These are phyloP conservation scores for Citrullus amarus DNA, from an alignment of 306 rosid genomes.

Conservation along the genomic window DNA sequence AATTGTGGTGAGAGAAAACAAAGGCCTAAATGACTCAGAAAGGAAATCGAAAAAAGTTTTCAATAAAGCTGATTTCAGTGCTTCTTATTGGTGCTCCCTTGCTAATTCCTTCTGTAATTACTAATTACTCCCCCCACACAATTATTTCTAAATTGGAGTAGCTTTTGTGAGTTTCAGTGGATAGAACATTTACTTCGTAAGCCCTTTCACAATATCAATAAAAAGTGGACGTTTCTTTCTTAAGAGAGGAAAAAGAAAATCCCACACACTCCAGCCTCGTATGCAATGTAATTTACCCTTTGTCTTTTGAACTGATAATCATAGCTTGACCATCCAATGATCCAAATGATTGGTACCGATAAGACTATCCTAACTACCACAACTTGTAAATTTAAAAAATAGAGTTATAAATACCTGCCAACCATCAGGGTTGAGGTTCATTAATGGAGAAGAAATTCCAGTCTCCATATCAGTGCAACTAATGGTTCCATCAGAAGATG, in stretches of 20 bases:
- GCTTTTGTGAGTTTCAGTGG: not conserved
- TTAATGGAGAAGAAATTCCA: slow-evolving; percentile 50
- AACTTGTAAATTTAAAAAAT: not conserved
- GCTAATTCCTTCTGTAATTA: too few relatives aligned
- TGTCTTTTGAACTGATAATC: too few relatives aligned
- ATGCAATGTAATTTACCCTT: too few relatives aligned
- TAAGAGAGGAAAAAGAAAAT: too few relatives aligned
- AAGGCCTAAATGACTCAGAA: too few relatives aligned
- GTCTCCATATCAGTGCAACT: slow-evolving; percentile 76
- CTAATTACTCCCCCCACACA: not conserved
- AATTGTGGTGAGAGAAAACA: not conserved
- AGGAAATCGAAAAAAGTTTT: too few relatives aligned
- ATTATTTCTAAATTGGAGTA: not conserved
- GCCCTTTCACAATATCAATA: not conserved
- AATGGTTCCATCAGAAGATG: slow-evolving; percentile 89
- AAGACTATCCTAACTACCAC: not conserved
- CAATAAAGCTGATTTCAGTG: too few relatives aligned
- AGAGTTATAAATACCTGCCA: slow-evolving; percentile 54
- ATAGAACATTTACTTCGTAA: not conserved
- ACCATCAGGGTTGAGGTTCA: slow-evolving; percentile 78
- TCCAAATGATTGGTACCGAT: not conserved
- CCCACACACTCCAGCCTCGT: too few relatives aligned
- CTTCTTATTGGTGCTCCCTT: too few relatives aligned
- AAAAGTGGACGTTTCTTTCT: too few relatives aligned
- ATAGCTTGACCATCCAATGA: not conserved